These are phyloP conservation scores for Auriscalpium microsporum DNA, from an alignment of 768 basidiomycete genomes.

Conservation along the genomic window DNA sequence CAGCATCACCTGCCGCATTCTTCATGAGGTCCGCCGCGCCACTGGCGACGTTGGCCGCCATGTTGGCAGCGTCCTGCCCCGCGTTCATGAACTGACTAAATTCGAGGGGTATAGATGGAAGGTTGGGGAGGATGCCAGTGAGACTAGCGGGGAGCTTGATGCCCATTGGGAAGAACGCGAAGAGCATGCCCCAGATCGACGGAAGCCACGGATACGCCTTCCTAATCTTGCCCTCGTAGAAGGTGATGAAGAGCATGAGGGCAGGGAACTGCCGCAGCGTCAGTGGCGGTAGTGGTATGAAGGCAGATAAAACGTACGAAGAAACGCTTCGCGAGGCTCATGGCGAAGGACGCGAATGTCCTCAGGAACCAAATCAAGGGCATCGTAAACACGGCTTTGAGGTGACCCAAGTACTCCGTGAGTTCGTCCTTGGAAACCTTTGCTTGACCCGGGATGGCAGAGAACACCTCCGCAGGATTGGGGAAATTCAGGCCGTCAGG, in stretches of 20 bases:
- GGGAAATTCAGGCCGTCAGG: not conserved
- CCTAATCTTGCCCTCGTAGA: slow-evolving; percentile 9
- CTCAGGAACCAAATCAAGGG: slow-evolving; percentile 8
- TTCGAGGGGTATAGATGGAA: not conserved
- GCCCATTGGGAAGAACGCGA: slow-evolving; percentile 7
- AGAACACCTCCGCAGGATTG: not conserved
- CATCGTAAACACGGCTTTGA: slow-evolving; percentile 5
- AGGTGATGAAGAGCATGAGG: slow-evolving; percentile 1
- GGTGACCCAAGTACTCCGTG: not conserved
- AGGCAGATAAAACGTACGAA: not conserved
- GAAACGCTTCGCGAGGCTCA: not conserved
- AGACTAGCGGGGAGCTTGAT: slow-evolving; percentile 8
- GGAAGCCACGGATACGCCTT: slow-evolving; percentile 6
- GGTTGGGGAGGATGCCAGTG: not conserved
- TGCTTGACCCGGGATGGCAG: not conserved
- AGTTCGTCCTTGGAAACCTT: not conserved
- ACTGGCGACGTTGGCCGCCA: no score
- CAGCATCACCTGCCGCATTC: no score
- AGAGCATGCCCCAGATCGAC: slow-evolving; percentile 6
- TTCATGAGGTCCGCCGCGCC: no score
- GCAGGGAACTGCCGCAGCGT: not conserved
- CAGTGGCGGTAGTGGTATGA: not conserved
- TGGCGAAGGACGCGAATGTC: not conserved
- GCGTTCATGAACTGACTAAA: no score
- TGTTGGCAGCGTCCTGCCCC: no score